Conservation (phyloP, 2,329 filamentous ascomycete genomes). For the Sporothrix luriei region DNA sequence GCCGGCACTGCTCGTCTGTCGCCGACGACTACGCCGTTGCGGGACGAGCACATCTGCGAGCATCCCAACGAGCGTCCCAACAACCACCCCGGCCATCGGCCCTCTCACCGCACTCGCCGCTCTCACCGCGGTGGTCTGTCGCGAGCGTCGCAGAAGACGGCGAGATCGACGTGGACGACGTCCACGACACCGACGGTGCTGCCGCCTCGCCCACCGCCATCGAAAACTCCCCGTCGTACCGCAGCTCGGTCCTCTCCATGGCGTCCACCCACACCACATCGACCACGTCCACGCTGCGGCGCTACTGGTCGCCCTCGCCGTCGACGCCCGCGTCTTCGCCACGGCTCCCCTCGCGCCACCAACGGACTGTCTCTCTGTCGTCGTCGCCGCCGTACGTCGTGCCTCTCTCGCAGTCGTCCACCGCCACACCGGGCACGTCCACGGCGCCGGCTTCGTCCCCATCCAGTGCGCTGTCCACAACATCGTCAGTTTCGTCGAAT, state of each 20-base stretch:
- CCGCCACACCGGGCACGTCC: conserved; percentile 9
- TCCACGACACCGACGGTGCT: background rate
- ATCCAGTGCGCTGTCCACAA: background rate
- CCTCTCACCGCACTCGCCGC: conserved; percentile 13
- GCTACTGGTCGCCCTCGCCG: conserved; percentile 34
- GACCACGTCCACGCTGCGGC: conserved; percentile 29
- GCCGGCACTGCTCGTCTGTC: conserved; percentile 28
- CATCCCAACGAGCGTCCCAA: background rate
- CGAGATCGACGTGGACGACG: background rate
- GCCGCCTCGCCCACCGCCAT: background rate
- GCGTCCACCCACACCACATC: conserved; percentile 22
- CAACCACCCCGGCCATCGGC: background rate
- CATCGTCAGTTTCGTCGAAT: background rate
- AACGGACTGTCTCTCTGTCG: background rate
- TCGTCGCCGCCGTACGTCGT: conserved; percentile 16
- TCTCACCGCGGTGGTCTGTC: conserved; percentile 14
- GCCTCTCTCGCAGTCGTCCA: background rate
- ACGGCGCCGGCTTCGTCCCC: background rate
- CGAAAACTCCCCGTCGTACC: background rate
- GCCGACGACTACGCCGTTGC: conserved; percentile 14
- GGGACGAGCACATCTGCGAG: background rate
- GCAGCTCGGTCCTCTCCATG: conserved; percentile 26
- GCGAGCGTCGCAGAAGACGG: background rate
- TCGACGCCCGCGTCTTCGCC: conserved; percentile 9
- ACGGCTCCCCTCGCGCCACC: background rate